Evolutionary conservation across 2,329 filamentous ascomycete species (phyloP).

Genomic region (Furcasterigmium sp.): DNA sequence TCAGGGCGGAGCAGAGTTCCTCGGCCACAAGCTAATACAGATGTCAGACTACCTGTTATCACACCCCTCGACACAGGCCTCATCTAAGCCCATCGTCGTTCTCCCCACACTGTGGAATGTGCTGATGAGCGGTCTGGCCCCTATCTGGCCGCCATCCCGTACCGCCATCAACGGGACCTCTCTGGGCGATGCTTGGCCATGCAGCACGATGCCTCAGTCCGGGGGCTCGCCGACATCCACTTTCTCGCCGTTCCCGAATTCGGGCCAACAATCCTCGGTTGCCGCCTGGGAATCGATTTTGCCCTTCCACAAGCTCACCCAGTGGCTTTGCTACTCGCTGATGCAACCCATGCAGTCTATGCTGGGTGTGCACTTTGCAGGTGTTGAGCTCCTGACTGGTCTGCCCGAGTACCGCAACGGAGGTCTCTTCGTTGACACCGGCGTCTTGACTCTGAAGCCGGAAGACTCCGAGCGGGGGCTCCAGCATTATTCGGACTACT

Average conservation of each 20-base stretch:
- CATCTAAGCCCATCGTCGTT: conserved; percentile 80
- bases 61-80: conserved; percentile 83
- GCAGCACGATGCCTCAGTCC: conserved; percentile 67
- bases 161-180: conserved; percentile 82
- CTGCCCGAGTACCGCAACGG: conserved; percentile 70
- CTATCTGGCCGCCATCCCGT: conserved; percentile 84
- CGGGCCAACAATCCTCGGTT: conserved; percentile 35
- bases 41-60: conserved; percentile 81
- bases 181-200: conserved; percentile 93
- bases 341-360: conserved; percentile 58
- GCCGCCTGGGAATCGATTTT: conserved; percentile 64
- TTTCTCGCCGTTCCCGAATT: conserved; percentile 41
- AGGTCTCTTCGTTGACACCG: conserved; percentile 59
- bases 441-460: conserved; percentile 44
- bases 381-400: conserved; percentile 55
- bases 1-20: not conserved
- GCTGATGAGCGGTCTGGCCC: conserved; percentile 78
- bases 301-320: conserved; percentile 59
- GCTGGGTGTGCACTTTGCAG: conserved; percentile 45
- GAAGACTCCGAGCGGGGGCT: conserved; percentile 36
- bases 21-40: conserved; percentile 14
- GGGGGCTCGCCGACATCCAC: conserved; percentile 41
- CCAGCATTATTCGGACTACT: conserved; percentile 53
- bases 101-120: conserved; percentile 87
- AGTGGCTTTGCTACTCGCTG: conserved; percentile 69